phyloP scores from a whole-genome alignment of 192 early-diverging fungal species.

The Linnemannia zychae region DNA sequence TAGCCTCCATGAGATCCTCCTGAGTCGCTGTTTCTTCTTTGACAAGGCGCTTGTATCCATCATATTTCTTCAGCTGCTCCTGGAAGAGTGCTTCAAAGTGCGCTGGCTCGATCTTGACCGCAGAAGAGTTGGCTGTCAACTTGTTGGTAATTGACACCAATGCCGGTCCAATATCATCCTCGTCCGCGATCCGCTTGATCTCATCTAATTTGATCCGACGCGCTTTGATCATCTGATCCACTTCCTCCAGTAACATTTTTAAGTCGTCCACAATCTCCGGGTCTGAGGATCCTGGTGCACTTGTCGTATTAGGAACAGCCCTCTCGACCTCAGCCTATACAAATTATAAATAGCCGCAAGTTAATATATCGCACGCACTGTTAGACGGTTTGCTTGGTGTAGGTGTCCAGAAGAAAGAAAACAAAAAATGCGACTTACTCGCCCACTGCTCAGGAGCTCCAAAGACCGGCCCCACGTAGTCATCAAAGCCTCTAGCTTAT shows the following conservation, averaged over 20 bases:
- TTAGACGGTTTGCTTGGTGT: neutral
- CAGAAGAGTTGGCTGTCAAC: conserved; percentile 71
- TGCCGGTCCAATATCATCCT: conserved; percentile 85
- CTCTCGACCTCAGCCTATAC: conserved; percentile 68
- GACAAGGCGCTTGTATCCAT: conserved; percentile 68
- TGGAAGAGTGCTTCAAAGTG: conserved; percentile 85
- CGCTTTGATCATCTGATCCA: conserved; percentile 68
- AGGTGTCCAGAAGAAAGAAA: neutral
- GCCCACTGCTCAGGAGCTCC: conserved; percentile 65
- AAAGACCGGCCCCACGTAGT: conserved; percentile 67
- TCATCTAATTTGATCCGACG: conserved; percentile 74
- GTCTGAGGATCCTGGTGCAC: conserved; percentile 70
- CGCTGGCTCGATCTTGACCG: conserved; percentile 78
- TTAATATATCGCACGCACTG: neutral
- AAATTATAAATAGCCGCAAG: conserved; percentile 14
- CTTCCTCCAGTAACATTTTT: conserved; percentile 69
- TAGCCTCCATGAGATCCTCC: conserved; percentile 67
- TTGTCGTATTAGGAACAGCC: conserved; percentile 70
- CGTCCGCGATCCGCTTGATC: conserved; percentile 73
- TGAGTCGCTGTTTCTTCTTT: conserved; percentile 75
- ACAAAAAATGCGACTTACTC: conserved; percentile 24
- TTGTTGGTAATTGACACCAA: conserved; percentile 75
- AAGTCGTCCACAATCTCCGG: conserved; percentile 73
- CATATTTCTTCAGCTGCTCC: conserved; percentile 79
- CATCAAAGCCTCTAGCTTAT: conserved; percentile 66